Conservation (phyloP, 2,329 filamentous ascomycete species). For the Penicillium sp. region DNA sequence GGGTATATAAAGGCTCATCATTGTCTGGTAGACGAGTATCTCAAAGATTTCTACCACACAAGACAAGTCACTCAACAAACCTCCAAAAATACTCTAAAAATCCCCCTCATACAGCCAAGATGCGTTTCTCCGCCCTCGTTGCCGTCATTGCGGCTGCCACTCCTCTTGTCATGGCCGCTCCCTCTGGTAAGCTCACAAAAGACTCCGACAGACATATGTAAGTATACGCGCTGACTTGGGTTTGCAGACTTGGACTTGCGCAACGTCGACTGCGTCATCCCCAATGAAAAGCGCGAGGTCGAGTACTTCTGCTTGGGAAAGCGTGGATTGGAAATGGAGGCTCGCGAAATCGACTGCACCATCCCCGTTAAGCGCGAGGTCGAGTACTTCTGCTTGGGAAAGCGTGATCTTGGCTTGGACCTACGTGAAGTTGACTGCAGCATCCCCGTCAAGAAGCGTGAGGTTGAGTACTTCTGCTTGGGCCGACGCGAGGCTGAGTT, state of each 20-base stretch:
- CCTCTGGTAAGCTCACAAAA: not conserved
- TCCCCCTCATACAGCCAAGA: not conserved
- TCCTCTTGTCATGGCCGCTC: not conserved
- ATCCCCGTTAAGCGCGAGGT: not conserved
- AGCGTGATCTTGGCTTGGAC: not conserved
- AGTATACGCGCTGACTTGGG: not conserved
- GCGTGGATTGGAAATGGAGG: not conserved
- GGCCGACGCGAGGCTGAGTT: not conserved
- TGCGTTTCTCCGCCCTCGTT: not conserved
- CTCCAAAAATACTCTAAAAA: not conserved
- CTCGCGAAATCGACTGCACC: not conserved
- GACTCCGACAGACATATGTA: not conserved
- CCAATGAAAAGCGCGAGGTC: not conserved
- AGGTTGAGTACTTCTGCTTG: not conserved
- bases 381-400: no score
- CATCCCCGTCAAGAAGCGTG: not conserved
- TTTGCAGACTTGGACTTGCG: not conserved
- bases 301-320: not conserved
- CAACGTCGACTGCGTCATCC: not conserved
- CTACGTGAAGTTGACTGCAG: not conserved
- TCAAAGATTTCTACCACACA: not conserved
- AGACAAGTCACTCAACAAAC: not conserved
- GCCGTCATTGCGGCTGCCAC: not conserved
- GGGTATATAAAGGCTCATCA: not conserved
- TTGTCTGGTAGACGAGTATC: not conserved